Evolutionary conservation across 495 filamentous ascomycete genomes (phyloP).

Genomic region (Articulospora tetracladia): DNA sequence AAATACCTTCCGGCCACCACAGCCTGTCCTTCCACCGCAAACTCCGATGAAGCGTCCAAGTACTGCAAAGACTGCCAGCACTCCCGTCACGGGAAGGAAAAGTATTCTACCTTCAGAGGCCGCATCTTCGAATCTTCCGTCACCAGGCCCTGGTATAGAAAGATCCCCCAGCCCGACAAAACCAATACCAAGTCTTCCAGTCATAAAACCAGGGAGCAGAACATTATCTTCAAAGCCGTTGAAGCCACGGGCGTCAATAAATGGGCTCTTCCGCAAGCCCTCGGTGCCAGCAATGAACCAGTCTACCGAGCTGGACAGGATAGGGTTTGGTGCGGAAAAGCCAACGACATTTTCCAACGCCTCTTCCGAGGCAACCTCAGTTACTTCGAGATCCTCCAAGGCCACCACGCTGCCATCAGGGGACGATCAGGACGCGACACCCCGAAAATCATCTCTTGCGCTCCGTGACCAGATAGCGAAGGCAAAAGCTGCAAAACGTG

Average conservation of each 20-base stretch:
- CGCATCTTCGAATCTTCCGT: constrained; percentile 19
- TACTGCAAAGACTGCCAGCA: constrained; percentile 12
- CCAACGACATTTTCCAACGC: constrained; percentile 40
- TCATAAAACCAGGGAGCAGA: constrained; percentile 43
- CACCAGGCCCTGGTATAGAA: constrained; percentile 16
- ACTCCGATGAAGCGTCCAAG: constrained; percentile 15
- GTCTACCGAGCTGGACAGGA: constrained; percentile 26
- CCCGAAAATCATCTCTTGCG: constrained; percentile 68
- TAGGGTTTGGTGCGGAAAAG: constrained; percentile 38
- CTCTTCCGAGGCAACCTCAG: constrained; percentile 40
- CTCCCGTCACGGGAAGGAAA: background rate
- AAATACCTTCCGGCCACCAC: constrained; percentile 25
- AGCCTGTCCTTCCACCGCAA: constrained; percentile 23
- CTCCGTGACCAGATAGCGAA: constrained; percentile 90
- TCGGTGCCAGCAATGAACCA: constrained; percentile 38
- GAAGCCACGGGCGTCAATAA: constrained; percentile 52
- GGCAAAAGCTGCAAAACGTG: constrained; percentile 80
- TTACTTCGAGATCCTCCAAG: constrained; percentile 32
- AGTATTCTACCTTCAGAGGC: background rate
- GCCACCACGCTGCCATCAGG: constrained; percentile 26
- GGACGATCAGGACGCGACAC: constrained; percentile 21
- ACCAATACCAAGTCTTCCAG: constrained; percentile 19
- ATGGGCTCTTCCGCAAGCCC: constrained; percentile 50
- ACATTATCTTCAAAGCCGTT: constrained; percentile 43
- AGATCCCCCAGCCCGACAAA: constrained; percentile 44